Evolutionary conservation across 306 rosid species (phyloP).

Genomic region (Cucumis cinereus): DNA sequence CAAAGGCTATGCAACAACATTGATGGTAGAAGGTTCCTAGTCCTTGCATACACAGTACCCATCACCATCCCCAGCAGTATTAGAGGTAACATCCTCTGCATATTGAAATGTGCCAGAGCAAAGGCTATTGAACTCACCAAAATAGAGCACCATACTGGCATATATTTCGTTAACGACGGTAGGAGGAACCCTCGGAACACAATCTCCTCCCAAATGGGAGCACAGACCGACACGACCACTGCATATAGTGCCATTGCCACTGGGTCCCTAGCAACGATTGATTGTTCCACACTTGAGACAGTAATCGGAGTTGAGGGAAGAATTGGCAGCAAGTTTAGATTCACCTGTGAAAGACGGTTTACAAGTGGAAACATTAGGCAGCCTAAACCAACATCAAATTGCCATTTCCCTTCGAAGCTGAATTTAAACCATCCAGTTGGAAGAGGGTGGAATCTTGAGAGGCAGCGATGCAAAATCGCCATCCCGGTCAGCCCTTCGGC

Average conservation of each 20-base stretch:
- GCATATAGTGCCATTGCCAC: conserved; percentile 83
- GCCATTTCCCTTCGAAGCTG: conserved; percentile 76
- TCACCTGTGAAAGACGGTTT: conserved; percentile 71
- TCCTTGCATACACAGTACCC: conserved; percentile 76
- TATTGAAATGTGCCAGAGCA: conserved; percentile 88
- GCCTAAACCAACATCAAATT: conserved; percentile 63
- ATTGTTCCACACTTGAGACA: conserved; percentile 81
- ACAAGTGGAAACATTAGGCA: conserved; percentile 90
- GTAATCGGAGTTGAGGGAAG: conserved; percentile 73
- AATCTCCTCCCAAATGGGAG: conserved; percentile 97
- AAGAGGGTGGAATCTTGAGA: conserved; percentile 75
- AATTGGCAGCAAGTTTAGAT: conserved; percentile 65
- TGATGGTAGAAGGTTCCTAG: conserved; percentile 81
- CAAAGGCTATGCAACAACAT: conserved; percentile 98
- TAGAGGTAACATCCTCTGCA: conserved; percentile 90
- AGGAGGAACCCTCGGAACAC: conserved; percentile 90
- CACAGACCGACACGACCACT: conserved; percentile 68
- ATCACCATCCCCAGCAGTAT: conserved; percentile 84
- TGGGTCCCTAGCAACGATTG: conserved; percentile 82
- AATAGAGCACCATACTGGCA: conserved; percentile 91
- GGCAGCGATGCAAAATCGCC: conserved; percentile 61
- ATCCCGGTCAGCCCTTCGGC: conserved; percentile 84
- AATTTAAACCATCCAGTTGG: conserved; percentile 92
- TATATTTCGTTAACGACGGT: conserved; percentile 84
- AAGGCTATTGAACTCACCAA: conserved; percentile 78